A percentile compares a stretch with the other conserved stretches of the same genome.
Conservation (phyloP, 2,329 filamentous ascomycete species). For the Colletotrichum lupini region DNA sequence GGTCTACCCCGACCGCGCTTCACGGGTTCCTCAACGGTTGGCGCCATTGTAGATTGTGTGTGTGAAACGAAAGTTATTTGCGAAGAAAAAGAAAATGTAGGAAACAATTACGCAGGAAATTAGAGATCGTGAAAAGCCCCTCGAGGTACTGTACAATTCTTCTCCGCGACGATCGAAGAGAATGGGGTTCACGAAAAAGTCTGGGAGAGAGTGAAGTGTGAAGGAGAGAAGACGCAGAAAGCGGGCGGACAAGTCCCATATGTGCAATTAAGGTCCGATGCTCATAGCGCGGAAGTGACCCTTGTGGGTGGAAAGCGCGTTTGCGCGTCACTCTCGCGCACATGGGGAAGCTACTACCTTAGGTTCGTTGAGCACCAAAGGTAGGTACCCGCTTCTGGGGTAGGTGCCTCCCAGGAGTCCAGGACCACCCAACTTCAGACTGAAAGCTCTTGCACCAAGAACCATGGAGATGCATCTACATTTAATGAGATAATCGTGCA, state of each 20-base stretch:
- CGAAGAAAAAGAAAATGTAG: background rate
- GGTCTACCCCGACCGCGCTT: conserved; percentile 53
- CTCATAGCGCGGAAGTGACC: background rate
- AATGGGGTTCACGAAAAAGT: background rate
- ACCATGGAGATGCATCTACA: background rate
- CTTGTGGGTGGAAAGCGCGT: conserved; percentile 3
- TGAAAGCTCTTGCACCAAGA: background rate
- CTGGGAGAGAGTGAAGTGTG: background rate
- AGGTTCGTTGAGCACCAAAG: background rate
- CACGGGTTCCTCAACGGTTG: conserved; percentile 32
- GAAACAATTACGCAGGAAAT: conserved; percentile 10
- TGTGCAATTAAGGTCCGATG: background rate
- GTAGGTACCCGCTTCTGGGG: background rate
- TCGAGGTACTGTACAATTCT: background rate
- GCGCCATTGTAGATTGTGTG: conserved; percentile 32
- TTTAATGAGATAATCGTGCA: background rate
- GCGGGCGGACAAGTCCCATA: background rate
- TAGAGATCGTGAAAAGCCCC: background rate
- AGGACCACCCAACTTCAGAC: too few species aligned
- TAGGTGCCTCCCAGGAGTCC: background rate
- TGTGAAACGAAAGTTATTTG: background rate
- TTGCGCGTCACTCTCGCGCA: conserved; percentile 4
- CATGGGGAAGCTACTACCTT: background rate
- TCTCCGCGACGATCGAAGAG: background rate
- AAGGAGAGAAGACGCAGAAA: background rate